Evolutionary conservation across 176 grass and related monocot species (phyloP), one percentile per base, ranked within the genome.

Genomic region (Musa beccarii): DNA sequence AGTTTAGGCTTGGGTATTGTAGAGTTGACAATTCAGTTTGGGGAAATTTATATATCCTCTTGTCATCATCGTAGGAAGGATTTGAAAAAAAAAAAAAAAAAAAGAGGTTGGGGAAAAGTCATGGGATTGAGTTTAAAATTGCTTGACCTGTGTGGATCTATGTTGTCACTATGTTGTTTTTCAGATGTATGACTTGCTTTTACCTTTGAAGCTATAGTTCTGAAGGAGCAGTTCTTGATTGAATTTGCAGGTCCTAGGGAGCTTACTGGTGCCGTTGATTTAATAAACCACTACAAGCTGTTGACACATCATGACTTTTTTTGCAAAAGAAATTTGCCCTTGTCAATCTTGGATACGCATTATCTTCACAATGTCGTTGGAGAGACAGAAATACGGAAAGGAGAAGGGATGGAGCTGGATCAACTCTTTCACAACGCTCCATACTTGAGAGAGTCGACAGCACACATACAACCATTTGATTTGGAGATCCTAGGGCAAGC

Each of bases 401-500:
- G 81, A 15, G 81, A 83, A 50, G 81, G 81, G 22, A 83, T 96
- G 92, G 89, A 96, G 83, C 79, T 96, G 50, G 89, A 96, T 61
- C 92, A 96, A 72, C 87, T 96, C 1, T 73, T 96, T 81, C 87
- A 89, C 59, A 87, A 80, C 78, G 86, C 85, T 17, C 79, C 78
- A 19, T 87, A 91, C 71, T 79, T 88, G 72, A 77, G 81, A 66
- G 89, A 89, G 28, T 92, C 86, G 43, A 83, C 81, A 74, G 57
- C 85, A 76, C 79, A 76, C 72, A 96, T 96, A 66, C 83, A 87
- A 51, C 79, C 87, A 2, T 96, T 96, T 21, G 87, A 96, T 69
- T 79, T 90, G 76, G 92, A 92, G 74, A 84, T 69, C 43, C 83
- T 96, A 16, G 87, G 92, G 51, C 92, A 88, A 87, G 89, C 83